Conservation (phyloP, 2,329 filamentous ascomycete species). For the Rosellinia necatrix region DNA sequence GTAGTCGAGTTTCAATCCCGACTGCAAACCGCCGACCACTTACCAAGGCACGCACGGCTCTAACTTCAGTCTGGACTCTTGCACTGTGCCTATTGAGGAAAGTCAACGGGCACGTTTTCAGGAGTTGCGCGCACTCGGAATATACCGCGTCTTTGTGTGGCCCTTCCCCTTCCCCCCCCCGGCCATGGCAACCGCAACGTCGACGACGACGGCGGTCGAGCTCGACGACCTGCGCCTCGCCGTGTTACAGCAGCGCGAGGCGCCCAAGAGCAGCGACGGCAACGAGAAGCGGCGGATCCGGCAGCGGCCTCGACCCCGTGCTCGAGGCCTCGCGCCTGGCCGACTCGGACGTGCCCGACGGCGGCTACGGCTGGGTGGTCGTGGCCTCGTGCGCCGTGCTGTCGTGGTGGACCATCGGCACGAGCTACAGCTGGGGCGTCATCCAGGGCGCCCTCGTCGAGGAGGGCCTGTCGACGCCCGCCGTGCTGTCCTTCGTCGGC, state of each 20-base stretch:
- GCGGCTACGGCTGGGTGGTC: conserved; percentile 32
- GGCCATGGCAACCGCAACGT: conserved; percentile 24
- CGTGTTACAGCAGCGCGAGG: conserved; percentile 23
- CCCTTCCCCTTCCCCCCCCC: too few relatives aligned
- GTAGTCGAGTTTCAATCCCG: too few relatives aligned
- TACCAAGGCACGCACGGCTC: too few relatives aligned
- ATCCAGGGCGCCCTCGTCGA: conserved; percentile 28
- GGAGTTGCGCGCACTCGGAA: too few relatives aligned
- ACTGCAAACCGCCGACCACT: too few relatives aligned
- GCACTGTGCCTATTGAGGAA: too few relatives aligned
- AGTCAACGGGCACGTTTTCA: too few relatives aligned
- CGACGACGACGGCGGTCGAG: conserved; percentile 26
- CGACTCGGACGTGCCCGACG: conserved; percentile 29
- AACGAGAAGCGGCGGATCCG: conserved; percentile 2
- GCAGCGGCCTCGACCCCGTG: conserved; percentile 21
- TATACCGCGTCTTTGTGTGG: too few relatives aligned
- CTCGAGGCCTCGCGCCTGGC: conserved; percentile 29
- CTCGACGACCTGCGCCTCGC: conserved; percentile 1
- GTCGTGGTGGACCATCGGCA: conserved; percentile 31
- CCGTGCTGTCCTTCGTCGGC: conserved; percentile 28
- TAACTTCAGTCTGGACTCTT: too few relatives aligned
- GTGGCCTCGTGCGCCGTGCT: conserved; percentile 24
- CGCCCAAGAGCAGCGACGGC: conserved; percentile 10
- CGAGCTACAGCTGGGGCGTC: conserved; percentile 28
- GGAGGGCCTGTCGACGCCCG: conserved; percentile 22